Evolutionary conservation across 78 protist genomes (phyloP).

Genomic region (Dictyostelium firmibasis): DNA sequence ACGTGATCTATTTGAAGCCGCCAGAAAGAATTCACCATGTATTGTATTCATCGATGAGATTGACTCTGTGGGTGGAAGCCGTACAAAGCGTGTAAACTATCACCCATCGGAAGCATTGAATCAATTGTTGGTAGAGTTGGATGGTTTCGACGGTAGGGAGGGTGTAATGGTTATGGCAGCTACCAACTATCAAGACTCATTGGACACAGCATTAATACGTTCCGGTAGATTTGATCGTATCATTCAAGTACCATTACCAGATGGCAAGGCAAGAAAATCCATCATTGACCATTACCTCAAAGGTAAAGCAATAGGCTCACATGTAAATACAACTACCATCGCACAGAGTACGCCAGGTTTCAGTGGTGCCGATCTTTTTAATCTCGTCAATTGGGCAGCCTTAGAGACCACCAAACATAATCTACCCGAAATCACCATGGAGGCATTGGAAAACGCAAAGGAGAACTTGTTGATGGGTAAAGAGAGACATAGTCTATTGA

Average conservation of each 20-base stretch:
- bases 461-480: conserved; percentile 95
- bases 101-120: conserved; percentile 91
- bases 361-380: conserved; percentile 93
- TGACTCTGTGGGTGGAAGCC: conserved; percentile 94
- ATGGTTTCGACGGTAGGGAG: conserved; percentile 81
- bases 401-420: conserved; percentile 83
- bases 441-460: conserved; percentile 86
- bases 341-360: conserved; percentile 92
- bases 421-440: conserved; percentile 54
- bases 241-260: conserved; percentile 90
- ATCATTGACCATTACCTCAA: conserved; percentile 71
- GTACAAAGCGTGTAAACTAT: conserved; percentile 73
- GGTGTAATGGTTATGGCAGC: conserved; percentile 96
- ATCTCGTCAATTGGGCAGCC: conserved; percentile 94
- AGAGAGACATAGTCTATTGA: conserved; percentile 66
- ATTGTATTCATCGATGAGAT: conserved; percentile 97
- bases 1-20: conserved; percentile 92
- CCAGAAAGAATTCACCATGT: conserved; percentile 89
- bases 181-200: conserved; percentile 92
- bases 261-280: conserved; percentile 79
- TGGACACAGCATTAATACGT: conserved; percentile 94
- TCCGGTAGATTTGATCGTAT: conserved; percentile 96
- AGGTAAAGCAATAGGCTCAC: neutral
- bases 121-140: conserved; percentile 93
- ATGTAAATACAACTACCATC: conserved; percentile 64